phyloP scores from a whole-genome alignment of 2,329 filamentous ascomycete species.

The Botrytis pseudocinerea region DNA sequence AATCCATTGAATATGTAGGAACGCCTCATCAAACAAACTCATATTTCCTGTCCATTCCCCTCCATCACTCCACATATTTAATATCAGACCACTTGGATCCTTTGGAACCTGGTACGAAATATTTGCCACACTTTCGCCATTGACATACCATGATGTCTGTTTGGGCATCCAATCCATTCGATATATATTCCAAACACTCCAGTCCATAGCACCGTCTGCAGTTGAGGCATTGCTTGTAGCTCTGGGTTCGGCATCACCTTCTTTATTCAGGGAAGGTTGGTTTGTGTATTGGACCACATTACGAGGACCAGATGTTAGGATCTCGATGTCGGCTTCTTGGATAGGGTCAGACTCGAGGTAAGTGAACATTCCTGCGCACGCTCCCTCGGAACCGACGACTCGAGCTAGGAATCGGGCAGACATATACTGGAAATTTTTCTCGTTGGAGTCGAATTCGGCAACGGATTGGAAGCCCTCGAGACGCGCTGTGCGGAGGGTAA shows the following conservation, averaged over 20 bases:
- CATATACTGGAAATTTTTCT: conserved; percentile 36
- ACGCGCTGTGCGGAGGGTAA: conserved; percentile 39
- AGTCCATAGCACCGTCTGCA: conserved; percentile 28
- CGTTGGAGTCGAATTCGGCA: conserved; percentile 37
- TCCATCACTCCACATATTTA: conserved; percentile 42
- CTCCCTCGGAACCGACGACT: conserved; percentile 36
- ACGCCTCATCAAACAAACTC: conserved; percentile 34
- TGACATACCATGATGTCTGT: conserved; percentile 38
- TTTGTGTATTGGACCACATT: conserved; percentile 40
- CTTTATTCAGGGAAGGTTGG: conserved; percentile 34
- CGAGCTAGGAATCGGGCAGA: conserved; percentile 38
- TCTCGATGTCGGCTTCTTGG: conserved; percentile 41
- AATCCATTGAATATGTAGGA: conserved; percentile 41
- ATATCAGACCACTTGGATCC: conserved; percentile 33
- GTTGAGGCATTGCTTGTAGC: conserved; percentile 35
- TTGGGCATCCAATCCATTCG: conserved; percentile 40
- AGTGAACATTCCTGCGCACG: conserved; percentile 40
- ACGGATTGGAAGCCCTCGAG: conserved; percentile 36
- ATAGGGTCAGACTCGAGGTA: conserved; percentile 32
- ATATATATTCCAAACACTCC: conserved; percentile 39
- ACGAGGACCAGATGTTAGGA: conserved; percentile 36
- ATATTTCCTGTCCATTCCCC: conserved; percentile 40
- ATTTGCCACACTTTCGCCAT: conserved; percentile 35
- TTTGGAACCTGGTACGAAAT: conserved; percentile 36
- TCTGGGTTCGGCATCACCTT: conserved; percentile 29